A percentile compares a stretch with the other conserved stretches of the same genome.
phyloP scores from a whole-genome alignment of 441 rosid genomes.

The Syzygium malaccense region DNA sequence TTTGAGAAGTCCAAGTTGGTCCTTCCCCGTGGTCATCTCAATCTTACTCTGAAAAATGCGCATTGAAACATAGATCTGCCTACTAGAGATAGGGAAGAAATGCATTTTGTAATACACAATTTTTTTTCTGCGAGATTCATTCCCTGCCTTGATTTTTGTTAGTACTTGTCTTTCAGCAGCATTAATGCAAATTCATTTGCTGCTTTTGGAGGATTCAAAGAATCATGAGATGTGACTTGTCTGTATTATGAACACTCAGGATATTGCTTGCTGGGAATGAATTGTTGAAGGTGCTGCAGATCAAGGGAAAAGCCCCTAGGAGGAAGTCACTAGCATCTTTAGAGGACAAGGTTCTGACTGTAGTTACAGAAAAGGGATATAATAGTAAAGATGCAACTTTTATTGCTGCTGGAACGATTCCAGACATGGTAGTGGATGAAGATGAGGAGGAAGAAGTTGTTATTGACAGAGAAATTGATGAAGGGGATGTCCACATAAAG shows the following conservation, averaged over 20 bases:
- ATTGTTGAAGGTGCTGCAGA: slow-evolving; percentile 66
- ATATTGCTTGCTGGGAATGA: slow-evolving; percentile 73
- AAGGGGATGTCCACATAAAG: slow-evolving; percentile 97
- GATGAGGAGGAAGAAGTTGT: slow-evolving; percentile 98
- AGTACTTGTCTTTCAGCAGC: neutral
- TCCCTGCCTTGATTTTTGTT: neutral
- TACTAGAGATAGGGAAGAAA: neutral
- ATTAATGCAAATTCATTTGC: neutral
- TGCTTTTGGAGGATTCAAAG: neutral
- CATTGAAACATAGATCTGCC: neutral
- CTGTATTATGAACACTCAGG: slow-evolving; percentile 28
- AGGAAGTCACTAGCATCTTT: slow-evolving; percentile 77
- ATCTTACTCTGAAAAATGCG: neutral
- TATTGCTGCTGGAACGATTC: slow-evolving; percentile 50
- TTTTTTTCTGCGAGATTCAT: neutral
- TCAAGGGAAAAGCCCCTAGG: slow-evolving; percentile 74
- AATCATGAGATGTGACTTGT: neutral
- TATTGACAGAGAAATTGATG: slow-evolving; percentile 97
- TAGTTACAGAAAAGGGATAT: slow-evolving; percentile 87
- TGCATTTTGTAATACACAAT: neutral
- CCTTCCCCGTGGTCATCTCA: neutral
- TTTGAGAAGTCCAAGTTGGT: neutral
- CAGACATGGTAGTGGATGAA: slow-evolving; percentile 74
- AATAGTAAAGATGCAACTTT: slow-evolving; percentile 47
- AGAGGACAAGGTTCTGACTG: slow-evolving; percentile 75